phyloP scores from a whole-genome alignment of 1,284 basidiomycete species.

The Sutorius eximius region DNA sequence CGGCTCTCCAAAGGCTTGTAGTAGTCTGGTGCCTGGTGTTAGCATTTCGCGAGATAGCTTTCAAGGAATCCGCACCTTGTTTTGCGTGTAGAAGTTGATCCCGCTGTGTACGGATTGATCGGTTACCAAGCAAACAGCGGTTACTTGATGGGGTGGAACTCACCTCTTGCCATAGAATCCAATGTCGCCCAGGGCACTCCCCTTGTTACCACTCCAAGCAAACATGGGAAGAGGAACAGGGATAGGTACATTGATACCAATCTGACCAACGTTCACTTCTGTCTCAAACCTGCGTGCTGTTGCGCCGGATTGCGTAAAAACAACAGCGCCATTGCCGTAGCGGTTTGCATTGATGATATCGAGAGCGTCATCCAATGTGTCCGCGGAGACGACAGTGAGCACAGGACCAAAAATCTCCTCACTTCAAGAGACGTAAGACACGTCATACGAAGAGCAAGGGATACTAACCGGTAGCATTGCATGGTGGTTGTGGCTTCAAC shows the following conservation, averaged over 20 bases:
- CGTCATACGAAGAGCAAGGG: constrained; percentile 1
- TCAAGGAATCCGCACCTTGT: constrained; percentile 53
- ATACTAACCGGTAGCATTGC: constrained; percentile 80
- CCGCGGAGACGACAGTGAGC: constrained; percentile 76
- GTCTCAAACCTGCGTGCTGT: constrained; percentile 93
- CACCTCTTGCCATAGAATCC: constrained; percentile 88
- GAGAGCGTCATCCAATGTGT: constrained; percentile 90
- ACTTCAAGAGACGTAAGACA: constrained; percentile 40
- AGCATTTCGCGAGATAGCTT: neutral
- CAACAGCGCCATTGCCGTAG: constrained; percentile 94
- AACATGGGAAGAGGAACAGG: constrained; percentile 92
- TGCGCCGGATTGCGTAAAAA: constrained; percentile 97
- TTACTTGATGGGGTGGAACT: constrained; percentile 1
- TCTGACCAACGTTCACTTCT: constrained; percentile 85
- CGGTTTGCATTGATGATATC: constrained; percentile 86
- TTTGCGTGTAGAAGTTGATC: constrained; percentile 90
- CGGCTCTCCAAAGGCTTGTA: constrained; percentile 80
- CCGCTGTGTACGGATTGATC: constrained; percentile 47
- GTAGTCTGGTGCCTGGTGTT: constrained; percentile 54
- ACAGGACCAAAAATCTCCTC: constrained; percentile 97
- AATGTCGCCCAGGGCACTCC: constrained; percentile 84
- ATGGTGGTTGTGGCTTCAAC: constrained; percentile 82
- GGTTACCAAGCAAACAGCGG: neutral
- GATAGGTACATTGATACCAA: constrained; percentile 93
- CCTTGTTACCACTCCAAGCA: constrained; percentile 91